Evolutionary conservation across 2,329 filamentous ascomycete genomes (phyloP).

Genomic region (Cercospora zeina): DNA sequence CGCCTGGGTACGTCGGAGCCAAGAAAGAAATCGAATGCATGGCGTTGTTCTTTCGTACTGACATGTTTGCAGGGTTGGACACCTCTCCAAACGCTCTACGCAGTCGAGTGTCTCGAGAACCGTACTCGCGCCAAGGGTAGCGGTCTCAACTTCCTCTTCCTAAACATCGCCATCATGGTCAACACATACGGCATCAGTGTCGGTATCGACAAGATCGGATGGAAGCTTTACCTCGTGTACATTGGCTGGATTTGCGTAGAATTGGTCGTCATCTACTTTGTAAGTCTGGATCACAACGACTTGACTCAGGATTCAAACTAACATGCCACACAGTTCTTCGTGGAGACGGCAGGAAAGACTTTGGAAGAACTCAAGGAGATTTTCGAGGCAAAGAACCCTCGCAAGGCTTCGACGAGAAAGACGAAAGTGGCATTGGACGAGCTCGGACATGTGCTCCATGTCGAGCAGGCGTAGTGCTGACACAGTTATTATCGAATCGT

Average conservation of each 20-base stretch:
- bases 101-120: slow-evolving; percentile 45
- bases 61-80: slow-evolving; percentile 39
- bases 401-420: slow-evolving; percentile 37
- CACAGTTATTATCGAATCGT: background rate
- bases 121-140: slow-evolving; percentile 42
- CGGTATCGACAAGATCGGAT: slow-evolving; percentile 33
- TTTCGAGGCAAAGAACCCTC: slow-evolving; percentile 33
- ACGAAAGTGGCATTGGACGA: slow-evolving; percentile 35
- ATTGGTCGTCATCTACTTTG: slow-evolving; percentile 35
- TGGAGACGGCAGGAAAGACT: slow-evolving; percentile 42
- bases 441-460: slow-evolving; percentile 30
- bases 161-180: slow-evolving; percentile 49
- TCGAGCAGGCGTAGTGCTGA: slow-evolving; percentile 16
- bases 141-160: slow-evolving; percentile 43
- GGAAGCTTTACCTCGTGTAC: slow-evolving; percentile 34
- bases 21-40: background rate
- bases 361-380: slow-evolving; percentile 38
- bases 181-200: slow-evolving; percentile 39
- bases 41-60: background rate
- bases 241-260: slow-evolving; percentile 39
- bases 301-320: background rate
- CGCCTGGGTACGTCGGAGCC: slow-evolving; percentile 32
- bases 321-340: slow-evolving; percentile 33
- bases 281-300: background rate
- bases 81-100: slow-evolving; percentile 44